Conservation (phyloP, 1,284 basidiomycete species). For the Apiotrichum sp. region DNA sequence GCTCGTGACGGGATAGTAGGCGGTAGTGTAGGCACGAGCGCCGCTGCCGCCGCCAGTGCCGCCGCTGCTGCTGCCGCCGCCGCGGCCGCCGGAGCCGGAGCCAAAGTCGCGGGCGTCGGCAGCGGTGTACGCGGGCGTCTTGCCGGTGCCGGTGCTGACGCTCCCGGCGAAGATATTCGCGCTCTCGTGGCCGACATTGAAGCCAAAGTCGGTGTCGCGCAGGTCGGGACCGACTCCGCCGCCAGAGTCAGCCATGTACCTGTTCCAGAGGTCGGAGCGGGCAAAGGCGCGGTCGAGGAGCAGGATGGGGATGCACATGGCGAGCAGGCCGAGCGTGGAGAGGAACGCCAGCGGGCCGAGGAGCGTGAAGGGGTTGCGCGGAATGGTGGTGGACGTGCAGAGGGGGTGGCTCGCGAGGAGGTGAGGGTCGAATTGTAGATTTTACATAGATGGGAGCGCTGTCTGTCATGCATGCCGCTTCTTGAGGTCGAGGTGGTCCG, state of each 20-base stretch:
- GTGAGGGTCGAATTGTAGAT: no score
- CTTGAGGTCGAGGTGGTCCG: no score
- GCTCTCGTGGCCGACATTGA: background rate
- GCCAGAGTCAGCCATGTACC: background rate
- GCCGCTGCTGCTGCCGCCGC: background rate
- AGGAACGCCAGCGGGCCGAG: no score
- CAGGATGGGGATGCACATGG: slow-evolving; percentile 3
- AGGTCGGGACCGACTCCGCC: background rate
- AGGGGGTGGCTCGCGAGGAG: background rate
- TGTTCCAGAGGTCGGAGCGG: background rate
- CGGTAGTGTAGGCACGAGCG: background rate
- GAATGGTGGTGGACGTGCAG: background rate
- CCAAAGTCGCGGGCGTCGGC: background rate
- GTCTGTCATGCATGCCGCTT: no score
- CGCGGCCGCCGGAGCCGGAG: background rate
- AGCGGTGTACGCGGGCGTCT: background rate
- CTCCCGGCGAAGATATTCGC: background rate
- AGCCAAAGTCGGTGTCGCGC: background rate
- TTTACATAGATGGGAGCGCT: no score
- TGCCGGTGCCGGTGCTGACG: background rate
- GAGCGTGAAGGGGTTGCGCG: no score
- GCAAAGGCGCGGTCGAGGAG: background rate
- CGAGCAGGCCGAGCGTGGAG: background rate
- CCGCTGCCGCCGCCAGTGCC: background rate
- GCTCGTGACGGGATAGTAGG: background rate